These are phyloP conservation scores for Fusarium burgessii DNA, from an alignment of 2,329 filamentous ascomycete genomes.

Conservation along the genomic window DNA sequence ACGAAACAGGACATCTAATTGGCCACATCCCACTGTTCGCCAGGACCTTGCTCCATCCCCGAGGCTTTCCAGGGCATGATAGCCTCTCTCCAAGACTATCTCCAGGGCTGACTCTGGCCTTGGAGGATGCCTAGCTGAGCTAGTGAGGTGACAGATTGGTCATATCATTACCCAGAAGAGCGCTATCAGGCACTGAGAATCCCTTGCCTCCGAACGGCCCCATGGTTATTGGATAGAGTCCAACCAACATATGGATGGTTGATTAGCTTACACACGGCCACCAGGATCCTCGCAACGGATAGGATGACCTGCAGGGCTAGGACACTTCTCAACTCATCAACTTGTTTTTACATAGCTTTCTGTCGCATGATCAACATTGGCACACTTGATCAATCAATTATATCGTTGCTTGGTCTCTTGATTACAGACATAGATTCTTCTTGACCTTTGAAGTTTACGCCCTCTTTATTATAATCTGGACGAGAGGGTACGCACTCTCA, in stretches of 20 bases:
- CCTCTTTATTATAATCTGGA: not conserved
- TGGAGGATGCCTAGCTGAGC: constrained; percentile 23
- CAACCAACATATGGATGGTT: constrained; percentile 1
- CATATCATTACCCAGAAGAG: constrained; percentile 2
- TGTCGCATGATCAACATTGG: constrained; percentile 20
- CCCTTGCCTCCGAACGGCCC: not conserved
- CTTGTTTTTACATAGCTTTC: constrained; percentile 22
- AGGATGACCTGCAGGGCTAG: not conserved
- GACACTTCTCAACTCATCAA: not conserved
- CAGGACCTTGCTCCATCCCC: constrained; percentile 27
- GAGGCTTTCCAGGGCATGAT: constrained; percentile 34
- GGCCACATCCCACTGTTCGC: constrained; percentile 12
- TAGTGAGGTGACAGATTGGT: constrained; percentile 3
- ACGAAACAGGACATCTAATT: constrained; percentile 32
- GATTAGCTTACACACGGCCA: constrained; percentile 12
- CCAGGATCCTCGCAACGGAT: constrained; percentile 6
- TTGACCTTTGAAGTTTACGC: not conserved
- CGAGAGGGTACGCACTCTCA: not conserved
- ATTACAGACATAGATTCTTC: not conserved
- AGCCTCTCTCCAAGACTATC: constrained; percentile 13
- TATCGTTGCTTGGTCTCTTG: not conserved
- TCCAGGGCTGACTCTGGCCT: constrained; percentile 33
- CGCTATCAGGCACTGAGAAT: not conserved
- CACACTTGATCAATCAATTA: constrained; percentile 4
- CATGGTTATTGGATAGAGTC: constrained; percentile 4